Conservation (phyloP, 169 alveolate genomes). For the Plasmodium adleri region DNA sequence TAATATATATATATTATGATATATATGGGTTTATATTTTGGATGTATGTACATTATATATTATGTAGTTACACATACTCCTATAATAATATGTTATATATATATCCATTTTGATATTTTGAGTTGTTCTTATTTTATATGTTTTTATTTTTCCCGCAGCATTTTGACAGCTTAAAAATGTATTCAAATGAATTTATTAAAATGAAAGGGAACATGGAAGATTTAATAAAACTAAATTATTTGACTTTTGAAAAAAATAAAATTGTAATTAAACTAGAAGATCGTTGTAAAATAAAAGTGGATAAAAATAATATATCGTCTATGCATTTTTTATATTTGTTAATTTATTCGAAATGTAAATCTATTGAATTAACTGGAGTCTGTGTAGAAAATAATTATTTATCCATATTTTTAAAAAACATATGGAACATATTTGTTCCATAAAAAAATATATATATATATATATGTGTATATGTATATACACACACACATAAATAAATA, state of each 20-base stretch:
- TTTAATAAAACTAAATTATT: slow-evolving; percentile 30
- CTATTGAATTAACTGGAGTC: slow-evolving; percentile 72
- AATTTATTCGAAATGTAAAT: slow-evolving; percentile 66
- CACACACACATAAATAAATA: neutral
- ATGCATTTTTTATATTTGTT: slow-evolving; percentile 33
- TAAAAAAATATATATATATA: neutral
- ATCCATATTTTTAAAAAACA: slow-evolving; percentile 22
- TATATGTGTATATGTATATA: too few species aligned
- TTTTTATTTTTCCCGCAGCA: slow-evolving; percentile 21
- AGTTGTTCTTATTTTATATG: neutral
- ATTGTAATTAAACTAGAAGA: slow-evolving; percentile 29
- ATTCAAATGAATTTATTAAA: slow-evolving; percentile 34
- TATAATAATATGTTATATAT: neutral
- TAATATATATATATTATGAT: neutral
- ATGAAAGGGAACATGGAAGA: slow-evolving; percentile 26
- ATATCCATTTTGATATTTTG: neutral
- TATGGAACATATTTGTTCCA: slow-evolving; percentile 17
- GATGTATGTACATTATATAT: neutral
- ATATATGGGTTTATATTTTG: neutral
- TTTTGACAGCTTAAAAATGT: slow-evolving; percentile 25
- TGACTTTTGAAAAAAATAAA: slow-evolving; percentile 41
- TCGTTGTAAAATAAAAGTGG: slow-evolving; percentile 27
- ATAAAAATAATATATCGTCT: slow-evolving; percentile 24
- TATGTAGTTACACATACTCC: neutral
- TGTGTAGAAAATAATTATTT: slow-evolving; percentile 40